phyloP scores from a whole-genome alignment of 1,284 basidiomycete species.

The Cryptococcus sp. region DNA sequence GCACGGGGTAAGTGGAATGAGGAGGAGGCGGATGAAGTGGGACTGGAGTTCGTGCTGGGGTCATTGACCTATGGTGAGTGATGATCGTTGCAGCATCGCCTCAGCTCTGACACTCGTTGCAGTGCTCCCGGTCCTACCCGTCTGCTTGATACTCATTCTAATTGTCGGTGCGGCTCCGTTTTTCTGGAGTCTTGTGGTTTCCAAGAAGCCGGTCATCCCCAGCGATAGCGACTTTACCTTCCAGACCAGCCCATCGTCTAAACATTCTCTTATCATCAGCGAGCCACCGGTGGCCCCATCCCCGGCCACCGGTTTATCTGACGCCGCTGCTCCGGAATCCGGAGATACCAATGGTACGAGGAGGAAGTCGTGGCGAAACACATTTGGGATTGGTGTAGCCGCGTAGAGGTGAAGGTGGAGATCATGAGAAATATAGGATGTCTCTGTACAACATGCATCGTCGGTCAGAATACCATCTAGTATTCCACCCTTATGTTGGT shows the following conservation, averaged over 20 bases:
- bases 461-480: conserved; percentile 9
- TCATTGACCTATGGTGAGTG: conserved; percentile 17
- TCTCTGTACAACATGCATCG: conserved; percentile 13
- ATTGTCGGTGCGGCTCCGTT: conserved; percentile 1
- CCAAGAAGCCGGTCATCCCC: not conserved
- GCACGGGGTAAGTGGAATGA: conserved; percentile 12
- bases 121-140: conserved; percentile 11
- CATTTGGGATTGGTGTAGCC: conserved; percentile 5
- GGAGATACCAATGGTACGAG: not conserved
- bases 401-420: not conserved
- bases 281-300: not conserved
- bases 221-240: not conserved
- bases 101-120: not conserved
- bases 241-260: not conserved
- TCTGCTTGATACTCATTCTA: conserved; percentile 6
- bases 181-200: not conserved
- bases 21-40: conserved; percentile 7
- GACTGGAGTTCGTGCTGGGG: conserved; percentile 12
- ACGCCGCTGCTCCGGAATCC: not conserved
- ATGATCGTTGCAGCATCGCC: not conserved
- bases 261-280: not conserved
- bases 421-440: not conserved
- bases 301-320: not conserved
- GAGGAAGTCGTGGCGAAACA: conserved; percentile 10
- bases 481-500: conserved; percentile 41